Conservation (phyloP, 495 filamentous ascomycete species). For the Cryomyces minteri region DNA sequence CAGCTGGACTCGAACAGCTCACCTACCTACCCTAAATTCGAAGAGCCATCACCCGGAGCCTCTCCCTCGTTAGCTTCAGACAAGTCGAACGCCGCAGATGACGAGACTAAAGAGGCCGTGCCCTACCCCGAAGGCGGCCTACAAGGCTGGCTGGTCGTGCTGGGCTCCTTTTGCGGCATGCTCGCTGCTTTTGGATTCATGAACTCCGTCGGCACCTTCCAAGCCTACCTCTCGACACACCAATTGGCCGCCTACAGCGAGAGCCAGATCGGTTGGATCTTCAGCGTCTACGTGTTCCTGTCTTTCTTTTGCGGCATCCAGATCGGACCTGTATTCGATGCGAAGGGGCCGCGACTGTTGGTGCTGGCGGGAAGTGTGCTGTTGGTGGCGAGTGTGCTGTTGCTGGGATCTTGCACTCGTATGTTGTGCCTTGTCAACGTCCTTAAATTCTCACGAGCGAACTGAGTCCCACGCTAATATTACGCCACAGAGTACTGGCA, state of each 20-base stretch:
- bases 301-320: slow-evolving; percentile 24
- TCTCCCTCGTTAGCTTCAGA: slow-evolving; percentile 1
- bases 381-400: slow-evolving; percentile 13
- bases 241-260: slow-evolving; percentile 19
- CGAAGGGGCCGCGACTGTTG: slow-evolving; percentile 16
- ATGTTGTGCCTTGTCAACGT: background rate
- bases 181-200: slow-evolving; percentile 19
- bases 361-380: slow-evolving; percentile 16
- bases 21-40: background rate
- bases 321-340: slow-evolving; percentile 22
- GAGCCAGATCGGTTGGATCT: slow-evolving; percentile 24
- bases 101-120: slow-evolving; percentile 5
- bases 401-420: slow-evolving; percentile 19
- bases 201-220: slow-evolving; percentile 22
- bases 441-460: background rate
- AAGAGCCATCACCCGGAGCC: background rate
- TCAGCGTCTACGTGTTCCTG: slow-evolving; percentile 22
- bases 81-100: background rate
- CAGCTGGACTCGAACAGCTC: background rate
- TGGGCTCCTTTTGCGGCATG: slow-evolving; percentile 20
- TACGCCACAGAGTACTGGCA: slow-evolving; percentile 50
- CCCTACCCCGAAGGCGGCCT: slow-evolving; percentile 23
- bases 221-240: slow-evolving; percentile 17
- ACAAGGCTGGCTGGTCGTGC: slow-evolving; percentile 22
- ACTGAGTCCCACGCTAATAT: background rate